Evolutionary conservation across 2,329 filamentous ascomycete species (phyloP), one percentile per base, ranked within the genome.

Genomic region (Ophiognomonia clavigignenti-juglandacearum): DNA sequence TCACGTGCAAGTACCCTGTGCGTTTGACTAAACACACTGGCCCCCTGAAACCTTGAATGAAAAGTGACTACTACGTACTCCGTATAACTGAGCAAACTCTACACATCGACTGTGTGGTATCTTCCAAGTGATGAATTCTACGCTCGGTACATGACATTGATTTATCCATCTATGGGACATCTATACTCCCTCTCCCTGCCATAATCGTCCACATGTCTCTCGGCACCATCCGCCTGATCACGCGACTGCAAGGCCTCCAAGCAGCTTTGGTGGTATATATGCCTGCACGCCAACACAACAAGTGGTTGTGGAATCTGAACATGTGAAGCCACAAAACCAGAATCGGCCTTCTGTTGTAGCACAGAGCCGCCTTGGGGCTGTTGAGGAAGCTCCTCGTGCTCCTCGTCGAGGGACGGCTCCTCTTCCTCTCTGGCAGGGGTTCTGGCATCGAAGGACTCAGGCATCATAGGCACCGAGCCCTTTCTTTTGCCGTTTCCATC

Each of bases 261-360:
- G 59, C 84, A 90, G 22, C 68, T 71, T 60, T 82, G 74, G 66
- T 88, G 84, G 57, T 85, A 86, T 16, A 86, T 78, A 62, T 88
- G 84, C 46, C 83, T 73, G 61, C 84, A 88, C 19, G 83, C 83
- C 57, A 88, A 67, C 40, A 88, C 76, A 9, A 87, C 80, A 43
- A 88, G 62, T 36, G 81, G 74, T 8, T 82, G 85, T 16, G 85
- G 71, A n/a, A 75, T 67, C 39, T 75, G 76, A 51, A 77, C 64
- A 51, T 66, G 64, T 20, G 61, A 61, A 24, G 64, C 61, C 22
- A 65, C 55, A 10, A n/a, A 34, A 27, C 40, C 69, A 66, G n/a
- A 60, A 43, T 67, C 63, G 29, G 71, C 53, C 29, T 70, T 53
- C 40, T 59, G 56, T 54, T 73, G 70, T 22, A 72, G 60, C 19